A percentile compares a stretch with the other conserved stretches of the same genome.
Evolutionary conservation across 805 yeast species (phyloP).

Genomic region (Cyberlindnera petersonii): DNA sequence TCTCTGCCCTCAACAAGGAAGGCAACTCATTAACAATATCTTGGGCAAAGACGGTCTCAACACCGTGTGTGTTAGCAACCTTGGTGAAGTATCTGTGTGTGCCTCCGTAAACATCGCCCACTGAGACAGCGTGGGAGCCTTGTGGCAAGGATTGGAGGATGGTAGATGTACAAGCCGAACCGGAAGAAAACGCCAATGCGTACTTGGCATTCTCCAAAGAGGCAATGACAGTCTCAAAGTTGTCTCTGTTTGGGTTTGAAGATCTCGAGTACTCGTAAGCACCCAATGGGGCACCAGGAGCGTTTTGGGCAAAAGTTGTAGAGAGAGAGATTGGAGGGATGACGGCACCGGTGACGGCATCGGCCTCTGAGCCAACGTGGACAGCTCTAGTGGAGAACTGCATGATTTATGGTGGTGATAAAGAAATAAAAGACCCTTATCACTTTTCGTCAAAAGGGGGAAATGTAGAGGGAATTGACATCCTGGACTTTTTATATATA

Average conservation of each 20-base stretch:
- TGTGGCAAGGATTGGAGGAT: slow-evolving; percentile 69
- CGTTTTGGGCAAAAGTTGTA: slow-evolving; percentile 78
- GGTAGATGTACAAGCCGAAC: slow-evolving; percentile 79
- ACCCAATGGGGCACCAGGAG: slow-evolving; percentile 76
- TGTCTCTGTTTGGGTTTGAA: slow-evolving; percentile 81
- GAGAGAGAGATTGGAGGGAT: slow-evolving; percentile 79
- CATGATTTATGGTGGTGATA: not conserved
- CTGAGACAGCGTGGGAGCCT: slow-evolving; percentile 70
- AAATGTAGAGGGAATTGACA: too few relatives aligned
- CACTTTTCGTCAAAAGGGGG: too few relatives aligned
- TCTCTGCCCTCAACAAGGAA: slow-evolving; percentile 51
- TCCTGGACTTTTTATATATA: not conserved
- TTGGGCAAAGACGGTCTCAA: slow-evolving; percentile 61
- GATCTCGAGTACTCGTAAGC: slow-evolving; percentile 81
- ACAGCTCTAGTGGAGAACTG: slow-evolving; percentile 75
- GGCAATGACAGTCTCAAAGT: slow-evolving; percentile 75
- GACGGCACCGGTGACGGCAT: slow-evolving; percentile 78
- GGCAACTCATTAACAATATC: slow-evolving; percentile 59
- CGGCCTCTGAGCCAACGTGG: slow-evolving; percentile 75
- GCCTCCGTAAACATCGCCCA: slow-evolving; percentile 89
- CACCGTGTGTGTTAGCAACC: slow-evolving; percentile 79
- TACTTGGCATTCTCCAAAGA: slow-evolving; percentile 71
- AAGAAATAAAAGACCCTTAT: too few relatives aligned
- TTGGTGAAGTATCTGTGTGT: slow-evolving; percentile 87
- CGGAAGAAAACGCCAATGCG: slow-evolving; percentile 79